These are phyloP conservation scores for Boletellus deceptivus DNA, from an alignment of 1,284 basidiomycete species.

Conservation along the genomic window DNA sequence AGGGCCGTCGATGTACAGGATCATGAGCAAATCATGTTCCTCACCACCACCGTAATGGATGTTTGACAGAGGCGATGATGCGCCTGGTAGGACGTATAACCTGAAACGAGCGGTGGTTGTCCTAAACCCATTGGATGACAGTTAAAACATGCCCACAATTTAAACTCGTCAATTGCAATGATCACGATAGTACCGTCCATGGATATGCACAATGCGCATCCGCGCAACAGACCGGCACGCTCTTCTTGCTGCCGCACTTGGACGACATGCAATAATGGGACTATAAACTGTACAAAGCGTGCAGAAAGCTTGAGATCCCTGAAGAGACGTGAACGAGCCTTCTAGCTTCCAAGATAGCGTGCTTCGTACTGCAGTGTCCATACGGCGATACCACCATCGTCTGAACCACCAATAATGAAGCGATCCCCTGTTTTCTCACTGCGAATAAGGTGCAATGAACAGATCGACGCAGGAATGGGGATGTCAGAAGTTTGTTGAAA, in stretches of 20 bases:
- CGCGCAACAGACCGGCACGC: conserved; percentile 59
- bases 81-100: conserved; percentile 77
- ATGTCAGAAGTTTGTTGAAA: conserved; percentile 42
- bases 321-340: conserved; percentile 19
- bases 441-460: conserved; percentile 51
- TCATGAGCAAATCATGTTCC: conserved; percentile 61
- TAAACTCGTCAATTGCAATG: conserved; percentile 72
- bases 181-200: conserved; percentile 81
- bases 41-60: conserved; percentile 60
- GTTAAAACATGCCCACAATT: conserved; percentile 54
- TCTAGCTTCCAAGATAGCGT: neutral
- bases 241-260: conserved; percentile 53
- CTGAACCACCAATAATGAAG: conserved; percentile 66
- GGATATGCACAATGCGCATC: conserved; percentile 73
- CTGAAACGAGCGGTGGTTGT: conserved; percentile 37
- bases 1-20: conserved; percentile 75
- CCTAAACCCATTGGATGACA: neutral
- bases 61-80: conserved; percentile 60
- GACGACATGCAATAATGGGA: conserved; percentile 58
- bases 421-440: conserved; percentile 56
- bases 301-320: conserved; percentile 66
- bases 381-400: conserved; percentile 71
- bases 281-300: conserved; percentile 67
- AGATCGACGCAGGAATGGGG: conserved; percentile 48
- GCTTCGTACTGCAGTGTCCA: conserved; percentile 59